phyloP scores from a whole-genome alignment of 2,329 filamentous ascomycete species.

The Dothideomycetes sp. region DNA sequence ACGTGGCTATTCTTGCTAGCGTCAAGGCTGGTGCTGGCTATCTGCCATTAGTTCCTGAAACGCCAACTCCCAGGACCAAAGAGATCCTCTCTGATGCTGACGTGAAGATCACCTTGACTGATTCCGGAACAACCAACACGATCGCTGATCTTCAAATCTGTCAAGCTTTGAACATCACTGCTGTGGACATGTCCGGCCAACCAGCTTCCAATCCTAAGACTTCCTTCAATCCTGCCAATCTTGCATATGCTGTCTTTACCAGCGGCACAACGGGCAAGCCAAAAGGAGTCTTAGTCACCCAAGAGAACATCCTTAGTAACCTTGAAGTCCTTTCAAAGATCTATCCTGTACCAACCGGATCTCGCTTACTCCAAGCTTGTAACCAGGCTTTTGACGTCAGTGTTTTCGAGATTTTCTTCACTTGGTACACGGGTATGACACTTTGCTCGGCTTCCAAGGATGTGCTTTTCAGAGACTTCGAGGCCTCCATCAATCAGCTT shows the following conservation, averaged over 20 bases:
- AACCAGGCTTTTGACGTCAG: slow-evolving; percentile 81
- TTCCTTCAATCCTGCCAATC: slow-evolving; percentile 36
- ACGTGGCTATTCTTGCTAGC: slow-evolving; percentile 63
- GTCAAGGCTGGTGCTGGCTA: slow-evolving; percentile 71
- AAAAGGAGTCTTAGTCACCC: slow-evolving; percentile 71
- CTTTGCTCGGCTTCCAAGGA: slow-evolving; percentile 70
- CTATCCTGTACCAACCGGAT: slow-evolving; percentile 49
- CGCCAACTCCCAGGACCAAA: slow-evolving; percentile 51
- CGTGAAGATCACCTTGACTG: slow-evolving; percentile 40
- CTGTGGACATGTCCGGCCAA: slow-evolving; percentile 25
- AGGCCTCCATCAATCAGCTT: slow-evolving; percentile 54
- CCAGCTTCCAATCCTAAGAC: slow-evolving; percentile 31
- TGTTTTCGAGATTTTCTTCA: slow-evolving; percentile 82
- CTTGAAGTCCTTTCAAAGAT: slow-evolving; percentile 55
- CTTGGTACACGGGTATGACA: slow-evolving; percentile 70
- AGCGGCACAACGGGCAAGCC: slow-evolving; percentile 74
- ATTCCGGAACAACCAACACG: slow-evolving; percentile 16
- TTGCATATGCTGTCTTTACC: slow-evolving; percentile 74
- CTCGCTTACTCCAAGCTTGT: slow-evolving; percentile 69
- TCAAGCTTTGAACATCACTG: slow-evolving; percentile 23
- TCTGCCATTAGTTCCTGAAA: slow-evolving; percentile 67
- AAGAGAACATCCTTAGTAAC: slow-evolving; percentile 67
- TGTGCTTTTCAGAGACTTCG: slow-evolving; percentile 62
- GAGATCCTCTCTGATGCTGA: slow-evolving; percentile 55
- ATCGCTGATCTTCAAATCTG: slow-evolving; percentile 15